Evolutionary conservation across 257 asterid genomes (phyloP), one percentile per base, ranked within the genome.

Genomic region (Ocimum tenuiflorum): DNA sequence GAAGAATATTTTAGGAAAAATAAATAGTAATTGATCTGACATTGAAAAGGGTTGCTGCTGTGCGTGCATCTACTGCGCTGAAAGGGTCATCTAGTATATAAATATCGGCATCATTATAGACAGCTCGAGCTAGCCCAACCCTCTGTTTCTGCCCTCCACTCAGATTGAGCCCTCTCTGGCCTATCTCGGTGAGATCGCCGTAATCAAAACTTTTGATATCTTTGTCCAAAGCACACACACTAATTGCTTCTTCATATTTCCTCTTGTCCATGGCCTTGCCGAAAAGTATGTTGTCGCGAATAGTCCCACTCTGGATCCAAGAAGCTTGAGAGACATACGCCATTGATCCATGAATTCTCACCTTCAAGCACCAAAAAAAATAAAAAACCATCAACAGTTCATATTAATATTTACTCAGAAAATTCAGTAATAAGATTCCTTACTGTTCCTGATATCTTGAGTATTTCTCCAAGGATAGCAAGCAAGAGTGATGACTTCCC

Each of bases 141-240:
- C 95, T 73, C 75, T 89, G 97, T 75, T 87, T 89, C 73, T 89
- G 97, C 67, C 94, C 97, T 18, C 97, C 95, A 20, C 97, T 89
- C 83, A 89, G 49, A 67, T 87, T 90, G 2, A 90, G 77, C 18
- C 97, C 97, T 76, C 95, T 60, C 60, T 90, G 85, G 11, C 97
- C 97, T 63, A 90, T 90, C 85, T 83, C 97, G 1, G 97, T 87
- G 13, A 82, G 83, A 83, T 90, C 97, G 11, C 95, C 87, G 50
- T 68, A 78, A 64, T 79, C 81, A 22, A 89, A 83, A 57, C 79
- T 81, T 52, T 82, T 81, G 0, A 89, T 81, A 69, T 89, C 96
- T 73, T 87, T 89, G 63, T 86, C 91, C 14, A 86, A 67, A 62
- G 91, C 85, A 20, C 85, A 85, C 3, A 70, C 89, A 69, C 76